Percentiles rank a stretch among this genome's conserved stretches.
These are phyloP conservation scores for Hemileccinum rubropunctum DNA, from an alignment of 768 basidiomycete genomes.

Conservation along the genomic window DNA sequence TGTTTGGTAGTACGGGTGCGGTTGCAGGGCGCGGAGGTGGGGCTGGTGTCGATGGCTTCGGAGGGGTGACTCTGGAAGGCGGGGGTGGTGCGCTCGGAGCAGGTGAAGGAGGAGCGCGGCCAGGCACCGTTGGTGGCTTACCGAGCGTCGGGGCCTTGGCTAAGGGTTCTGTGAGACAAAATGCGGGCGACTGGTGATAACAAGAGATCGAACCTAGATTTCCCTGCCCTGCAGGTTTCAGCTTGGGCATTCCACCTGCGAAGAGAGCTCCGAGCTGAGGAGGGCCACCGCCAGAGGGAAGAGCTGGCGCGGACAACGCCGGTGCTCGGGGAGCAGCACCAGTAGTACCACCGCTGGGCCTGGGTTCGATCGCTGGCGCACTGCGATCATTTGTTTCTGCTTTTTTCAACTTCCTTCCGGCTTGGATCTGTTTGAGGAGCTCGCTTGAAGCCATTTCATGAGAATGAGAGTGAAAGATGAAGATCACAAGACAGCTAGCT, in stretches of 20 bases:
- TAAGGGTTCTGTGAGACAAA: constrained; percentile 26
- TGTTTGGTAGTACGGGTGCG: constrained; percentile 34
- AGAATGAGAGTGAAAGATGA: not conserved
- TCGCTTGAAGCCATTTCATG: constrained; percentile 66
- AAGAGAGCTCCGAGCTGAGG: constrained; percentile 85
- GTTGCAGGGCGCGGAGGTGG: constrained; percentile 32
- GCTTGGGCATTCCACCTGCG: constrained; percentile 88
- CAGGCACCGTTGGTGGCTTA: constrained; percentile 66
- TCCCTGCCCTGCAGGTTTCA: constrained; percentile 74
- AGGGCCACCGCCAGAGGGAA: constrained; percentile 44
- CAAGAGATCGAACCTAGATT: constrained; percentile 45
- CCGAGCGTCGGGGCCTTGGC: constrained; percentile 63
- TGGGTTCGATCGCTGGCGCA: constrained; percentile 54
- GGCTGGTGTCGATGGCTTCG: constrained; percentile 30
- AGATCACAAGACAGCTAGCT: not conserved
- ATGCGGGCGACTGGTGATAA: constrained; percentile 3
- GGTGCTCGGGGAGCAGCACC: constrained; percentile 33
- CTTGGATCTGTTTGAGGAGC: constrained; percentile 77
- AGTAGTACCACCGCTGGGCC: constrained; percentile 42
- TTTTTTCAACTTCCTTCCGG: constrained; percentile 81
- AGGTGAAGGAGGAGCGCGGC: constrained; percentile 36
- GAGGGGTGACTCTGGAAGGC: constrained; percentile 32
- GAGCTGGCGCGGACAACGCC: constrained; percentile 13
- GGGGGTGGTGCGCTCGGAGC: constrained; percentile 26
- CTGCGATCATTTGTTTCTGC: constrained; percentile 81